A percentile compares a stretch with the other conserved stretches of the same genome.
phyloP scores from a whole-genome alignment of 2,329 filamentous ascomycete genomes.

The Ceratocystis diversiconidia region DNA sequence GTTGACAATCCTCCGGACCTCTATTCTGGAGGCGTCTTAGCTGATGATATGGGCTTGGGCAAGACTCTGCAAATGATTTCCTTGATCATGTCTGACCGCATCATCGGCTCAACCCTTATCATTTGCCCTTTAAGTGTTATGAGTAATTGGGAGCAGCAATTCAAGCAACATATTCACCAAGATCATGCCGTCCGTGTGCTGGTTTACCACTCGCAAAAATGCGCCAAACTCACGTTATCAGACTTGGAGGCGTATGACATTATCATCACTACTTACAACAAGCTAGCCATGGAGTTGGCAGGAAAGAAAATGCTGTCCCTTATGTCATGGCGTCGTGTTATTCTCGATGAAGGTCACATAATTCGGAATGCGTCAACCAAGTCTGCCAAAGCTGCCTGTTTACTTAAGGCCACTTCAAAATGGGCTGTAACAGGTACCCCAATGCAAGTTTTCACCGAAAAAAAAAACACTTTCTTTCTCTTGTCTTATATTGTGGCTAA shows the following conservation, averaged over 20 bases:
- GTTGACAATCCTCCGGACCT: conserved; percentile 38
- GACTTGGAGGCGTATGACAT: conserved; percentile 56
- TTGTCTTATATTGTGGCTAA: conserved; percentile 21
- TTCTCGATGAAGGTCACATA: conserved; percentile 71
- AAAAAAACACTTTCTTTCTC: background rate
- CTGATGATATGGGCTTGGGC: conserved; percentile 85
- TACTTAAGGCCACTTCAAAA: conserved; percentile 53
- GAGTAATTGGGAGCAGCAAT: conserved; percentile 80
- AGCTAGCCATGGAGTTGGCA: conserved; percentile 46
- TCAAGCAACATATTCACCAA: conserved; percentile 52
- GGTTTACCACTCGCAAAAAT: conserved; percentile 52
- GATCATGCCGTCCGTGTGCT: conserved; percentile 51
- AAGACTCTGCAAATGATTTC: conserved; percentile 82
- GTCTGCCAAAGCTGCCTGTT: conserved; percentile 52
- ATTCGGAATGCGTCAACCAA: conserved; percentile 69
- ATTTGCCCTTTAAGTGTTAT: conserved; percentile 73
- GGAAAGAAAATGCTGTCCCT: conserved; percentile 27
- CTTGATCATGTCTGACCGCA: conserved; percentile 47
- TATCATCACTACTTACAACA: conserved; percentile 75
- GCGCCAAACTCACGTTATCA: conserved; percentile 38
- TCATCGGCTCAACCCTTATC: conserved; percentile 55
- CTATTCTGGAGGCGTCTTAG: conserved; percentile 69
- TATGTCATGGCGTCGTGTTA: conserved; percentile 60
- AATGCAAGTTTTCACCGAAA: conserved; percentile 35
- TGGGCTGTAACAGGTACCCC: conserved; percentile 75